A percentile compares a stretch with the other conserved stretches of the same genome.
These are phyloP conservation scores for Ophiognomonia clavigignenti-juglandacearum DNA, from an alignment of 2,329 filamentous ascomycete species.

Conservation along the genomic window DNA sequence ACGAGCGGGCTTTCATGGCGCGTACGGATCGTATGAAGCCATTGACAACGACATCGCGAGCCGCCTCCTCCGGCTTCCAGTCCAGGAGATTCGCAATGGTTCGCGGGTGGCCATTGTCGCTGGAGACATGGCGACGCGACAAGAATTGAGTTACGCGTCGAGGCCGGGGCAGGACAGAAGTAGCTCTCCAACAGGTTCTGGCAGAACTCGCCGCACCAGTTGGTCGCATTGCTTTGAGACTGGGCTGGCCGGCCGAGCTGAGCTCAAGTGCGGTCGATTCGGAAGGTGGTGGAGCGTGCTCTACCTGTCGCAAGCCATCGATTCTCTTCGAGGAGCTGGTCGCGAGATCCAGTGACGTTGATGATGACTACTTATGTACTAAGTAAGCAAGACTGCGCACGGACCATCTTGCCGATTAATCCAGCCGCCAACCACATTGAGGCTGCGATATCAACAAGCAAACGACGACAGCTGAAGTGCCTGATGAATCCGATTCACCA, in stretches of 20 bases:
- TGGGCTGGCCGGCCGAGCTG: background rate
- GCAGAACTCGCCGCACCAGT: slow-evolving; percentile 7
- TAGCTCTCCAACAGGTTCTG: slow-evolving; percentile 2
- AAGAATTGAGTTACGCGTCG: background rate
- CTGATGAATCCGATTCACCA: background rate
- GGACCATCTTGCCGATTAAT: background rate
- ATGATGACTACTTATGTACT: background rate
- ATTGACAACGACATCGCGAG: slow-evolving; percentile 56
- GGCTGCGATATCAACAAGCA: background rate
- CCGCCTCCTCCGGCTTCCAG: slow-evolving; percentile 39
- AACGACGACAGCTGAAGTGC: background rate
- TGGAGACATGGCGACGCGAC: slow-evolving; percentile 5
- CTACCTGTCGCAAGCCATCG: too few species aligned
- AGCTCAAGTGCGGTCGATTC: background rate
- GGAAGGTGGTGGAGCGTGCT: background rate
- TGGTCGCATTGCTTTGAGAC: slow-evolving; percentile 12
- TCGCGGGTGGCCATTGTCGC: slow-evolving; percentile 29
- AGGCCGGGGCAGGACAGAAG: background rate
- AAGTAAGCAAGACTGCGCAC: background rate
- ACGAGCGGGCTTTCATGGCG: slow-evolving; percentile 78
- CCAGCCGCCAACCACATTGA: background rate
- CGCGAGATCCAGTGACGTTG: background rate
- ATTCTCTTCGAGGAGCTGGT: too few species aligned
- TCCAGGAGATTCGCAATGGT: slow-evolving; percentile 54
- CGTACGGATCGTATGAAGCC: slow-evolving; percentile 82